Percentiles rank a stretch among this genome's conserved stretches.
phyloP scores from a whole-genome alignment of 2,329 filamentous ascomycete genomes.

The Periconia sp. region DNA sequence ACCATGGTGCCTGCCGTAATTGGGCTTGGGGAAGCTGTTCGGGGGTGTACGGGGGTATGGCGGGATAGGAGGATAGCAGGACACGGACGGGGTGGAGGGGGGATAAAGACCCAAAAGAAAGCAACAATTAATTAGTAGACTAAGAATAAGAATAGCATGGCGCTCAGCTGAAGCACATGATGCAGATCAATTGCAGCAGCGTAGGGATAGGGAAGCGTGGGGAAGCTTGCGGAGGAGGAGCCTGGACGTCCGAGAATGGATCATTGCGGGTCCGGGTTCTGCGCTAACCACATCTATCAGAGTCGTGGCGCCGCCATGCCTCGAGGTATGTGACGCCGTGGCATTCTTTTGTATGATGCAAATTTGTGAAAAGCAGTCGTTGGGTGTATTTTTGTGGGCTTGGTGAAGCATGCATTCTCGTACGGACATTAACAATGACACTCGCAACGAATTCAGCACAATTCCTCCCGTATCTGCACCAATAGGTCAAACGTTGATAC shows the following conservation, averaged over 20 bases:
- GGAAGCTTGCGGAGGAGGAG: constrained; percentile 9
- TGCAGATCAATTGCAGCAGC: neutral
- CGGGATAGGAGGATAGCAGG: too few species aligned
- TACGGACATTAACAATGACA: too few species aligned
- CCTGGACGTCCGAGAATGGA: too few species aligned
- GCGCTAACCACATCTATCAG: neutral
- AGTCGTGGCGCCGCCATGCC: neutral
- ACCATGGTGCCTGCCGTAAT: constrained; percentile 48
- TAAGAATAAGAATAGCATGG: neutral
- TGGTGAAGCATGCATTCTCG: too few species aligned
- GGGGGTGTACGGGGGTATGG: neutral
- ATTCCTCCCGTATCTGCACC: too few species aligned
- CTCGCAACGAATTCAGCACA: too few species aligned
- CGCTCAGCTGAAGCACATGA: neutral
- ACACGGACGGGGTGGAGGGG: too few species aligned
- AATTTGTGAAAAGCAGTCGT: too few species aligned
- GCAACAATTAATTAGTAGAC: neutral
- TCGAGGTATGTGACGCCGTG: too few species aligned
- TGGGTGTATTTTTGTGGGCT: too few species aligned
- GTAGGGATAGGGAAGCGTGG: neutral
- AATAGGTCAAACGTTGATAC: too few species aligned
- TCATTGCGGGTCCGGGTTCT: neutral
- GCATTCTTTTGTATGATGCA: too few species aligned
- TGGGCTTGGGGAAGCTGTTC: constrained; percentile 21
- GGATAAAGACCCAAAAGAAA: neutral